Percentiles rank a stretch among this genome's conserved stretches.
Evolutionary conservation across 2,329 filamentous ascomycete species (phyloP).

Genomic region (Emmonsia crescens): DNA sequence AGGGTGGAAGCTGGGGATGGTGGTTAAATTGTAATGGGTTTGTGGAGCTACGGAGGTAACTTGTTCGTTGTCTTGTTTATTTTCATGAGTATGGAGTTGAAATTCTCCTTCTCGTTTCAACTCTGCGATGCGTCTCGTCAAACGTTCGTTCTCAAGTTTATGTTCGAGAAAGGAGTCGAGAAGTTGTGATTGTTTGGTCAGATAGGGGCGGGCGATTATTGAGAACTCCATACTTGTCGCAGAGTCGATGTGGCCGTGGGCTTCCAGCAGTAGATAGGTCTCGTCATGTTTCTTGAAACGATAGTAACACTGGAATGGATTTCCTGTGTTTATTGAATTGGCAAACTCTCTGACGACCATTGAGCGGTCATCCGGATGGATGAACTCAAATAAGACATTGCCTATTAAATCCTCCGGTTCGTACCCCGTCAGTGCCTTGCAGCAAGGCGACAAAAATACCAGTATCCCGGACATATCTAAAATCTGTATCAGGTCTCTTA

Average conservation of each 20-base stretch:
- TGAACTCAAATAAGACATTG: constrained; percentile 65
- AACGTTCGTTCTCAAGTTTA: constrained; percentile 88
- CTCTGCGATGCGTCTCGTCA: constrained; percentile 74
- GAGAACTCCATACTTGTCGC: constrained; percentile 67
- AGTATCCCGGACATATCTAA: constrained; percentile 75
- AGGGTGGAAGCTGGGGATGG: not conserved
- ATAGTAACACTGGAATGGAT: constrained; percentile 73
- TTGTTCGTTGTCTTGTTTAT: constrained; percentile 44
- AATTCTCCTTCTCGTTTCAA: constrained; percentile 73
- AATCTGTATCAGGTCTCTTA: constrained; percentile 81
- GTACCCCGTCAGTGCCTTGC: constrained; percentile 65
- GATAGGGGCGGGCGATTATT: constrained; percentile 84
- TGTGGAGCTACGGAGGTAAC: constrained; percentile 30
- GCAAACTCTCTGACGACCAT: constrained; percentile 82
- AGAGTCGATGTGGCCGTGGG: constrained; percentile 85
- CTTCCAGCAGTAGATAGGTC: constrained; percentile 70
- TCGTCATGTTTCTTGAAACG: constrained; percentile 67
- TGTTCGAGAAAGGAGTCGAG: constrained; percentile 92
- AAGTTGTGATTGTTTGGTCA: constrained; percentile 72
- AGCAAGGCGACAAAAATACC: constrained; percentile 73
- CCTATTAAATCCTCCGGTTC: constrained; percentile 59
- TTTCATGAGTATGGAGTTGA: constrained; percentile 52
- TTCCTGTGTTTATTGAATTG: constrained; percentile 74
- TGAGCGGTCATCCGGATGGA: constrained; percentile 74
- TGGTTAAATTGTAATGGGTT: constrained; percentile 18